Evolutionary conservation across 176 grass and related monocot species (phyloP).

Genomic region (Oryza rufipogon): DNA sequence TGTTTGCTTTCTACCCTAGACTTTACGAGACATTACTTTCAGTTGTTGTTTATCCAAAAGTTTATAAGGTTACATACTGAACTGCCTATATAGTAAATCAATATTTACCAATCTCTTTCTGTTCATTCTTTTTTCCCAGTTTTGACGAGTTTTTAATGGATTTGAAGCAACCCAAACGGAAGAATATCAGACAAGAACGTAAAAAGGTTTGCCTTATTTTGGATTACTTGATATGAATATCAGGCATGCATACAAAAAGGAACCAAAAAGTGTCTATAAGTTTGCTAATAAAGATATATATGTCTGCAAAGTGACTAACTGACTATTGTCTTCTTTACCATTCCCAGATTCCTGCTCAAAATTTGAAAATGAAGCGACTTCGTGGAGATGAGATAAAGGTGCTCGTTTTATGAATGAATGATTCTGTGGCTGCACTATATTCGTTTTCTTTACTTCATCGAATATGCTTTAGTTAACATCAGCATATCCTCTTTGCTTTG

Average conservation of each 20-base stretch:
- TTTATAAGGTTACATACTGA: slow-evolving; percentile 8
- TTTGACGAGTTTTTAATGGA: slow-evolving; percentile 99
- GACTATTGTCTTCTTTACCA: slow-evolving; percentile 12
- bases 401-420: background rate
- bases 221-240: slow-evolving; percentile 18
- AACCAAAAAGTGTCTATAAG: background rate
- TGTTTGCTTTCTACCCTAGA: background rate
- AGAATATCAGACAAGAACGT: slow-evolving; percentile 89
- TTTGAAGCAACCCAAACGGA: slow-evolving; percentile 89
- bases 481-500: slow-evolving; percentile 14
- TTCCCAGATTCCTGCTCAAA: slow-evolving; percentile 74
- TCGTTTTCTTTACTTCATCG: slow-evolving; percentile 22
- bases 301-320: slow-evolving; percentile 31
- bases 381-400: slow-evolving; percentile 89
- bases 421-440: slow-evolving; percentile 27
- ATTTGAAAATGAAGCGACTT: slow-evolving; percentile 91
- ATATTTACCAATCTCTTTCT: slow-evolving; percentile 40
- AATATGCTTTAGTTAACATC: slow-evolving; percentile 23
- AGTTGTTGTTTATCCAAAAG: slow-evolving; percentile 19
- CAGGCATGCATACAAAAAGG: background rate
- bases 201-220: slow-evolving; percentile 77
- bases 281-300: background rate
- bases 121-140: slow-evolving; percentile 30
- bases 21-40: background rate
- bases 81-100: slow-evolving; percentile 22